Conservation (phyloP, 768 basidiomycete genomes). For the Clathrus columnatus region DNA sequence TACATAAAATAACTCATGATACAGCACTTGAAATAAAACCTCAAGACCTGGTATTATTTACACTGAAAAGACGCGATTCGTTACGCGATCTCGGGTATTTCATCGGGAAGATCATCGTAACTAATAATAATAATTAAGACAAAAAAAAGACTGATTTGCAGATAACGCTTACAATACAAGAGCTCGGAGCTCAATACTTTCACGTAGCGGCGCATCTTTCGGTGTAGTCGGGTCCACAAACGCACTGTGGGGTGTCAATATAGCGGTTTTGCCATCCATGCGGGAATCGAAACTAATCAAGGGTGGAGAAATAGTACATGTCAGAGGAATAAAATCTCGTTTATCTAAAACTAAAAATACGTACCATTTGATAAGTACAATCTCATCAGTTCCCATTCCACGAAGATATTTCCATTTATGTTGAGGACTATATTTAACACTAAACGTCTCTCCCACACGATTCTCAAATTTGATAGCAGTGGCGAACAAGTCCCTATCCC, state of each 20-base stretch:
- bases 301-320: too few species aligned
- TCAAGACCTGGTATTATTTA: too few species aligned
- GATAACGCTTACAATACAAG: constrained; percentile 38
- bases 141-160: not conserved
- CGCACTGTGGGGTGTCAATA: constrained; percentile 55
- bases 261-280: constrained; percentile 39
- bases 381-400: constrained; percentile 40
- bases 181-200: constrained; percentile 55
- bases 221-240: constrained; percentile 50
- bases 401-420: constrained; percentile 46
- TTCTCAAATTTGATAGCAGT: constrained; percentile 40
- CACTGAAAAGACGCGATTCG: too few species aligned
- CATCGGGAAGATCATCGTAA: not conserved
- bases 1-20: too few species aligned
- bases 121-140: not conserved
- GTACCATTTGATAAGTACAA: constrained; percentile 47
- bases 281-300: constrained; percentile 33
- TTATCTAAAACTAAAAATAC: constrained; percentile 7
- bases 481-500: constrained; percentile 33
- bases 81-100: not conserved
- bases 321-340: not conserved
- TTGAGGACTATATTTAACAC: constrained; percentile 35
- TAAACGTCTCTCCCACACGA: constrained; percentile 43
- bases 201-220: constrained; percentile 36
- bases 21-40: too few species aligned